Percentiles rank a stretch among this genome's conserved stretches.
These are phyloP conservation scores for Spiraea crenata DNA, from an alignment of 331 rosid species.

Conservation along the genomic window DNA sequence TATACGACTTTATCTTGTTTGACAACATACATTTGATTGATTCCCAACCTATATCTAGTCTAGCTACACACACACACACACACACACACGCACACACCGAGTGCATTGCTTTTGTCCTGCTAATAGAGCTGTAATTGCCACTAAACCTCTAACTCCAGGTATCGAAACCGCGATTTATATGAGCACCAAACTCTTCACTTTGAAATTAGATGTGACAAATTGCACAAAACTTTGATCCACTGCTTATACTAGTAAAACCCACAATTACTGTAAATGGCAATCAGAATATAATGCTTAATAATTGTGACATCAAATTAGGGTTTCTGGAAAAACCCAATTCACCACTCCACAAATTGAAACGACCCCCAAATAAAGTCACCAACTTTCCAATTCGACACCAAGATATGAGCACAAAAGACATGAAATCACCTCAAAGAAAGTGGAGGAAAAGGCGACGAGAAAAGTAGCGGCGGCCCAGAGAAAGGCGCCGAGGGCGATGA, in stretches of 20 bases:
- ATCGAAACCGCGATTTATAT: not conserved
- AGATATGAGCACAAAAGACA: not conserved
- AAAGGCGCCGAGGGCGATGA: conserved; percentile 81
- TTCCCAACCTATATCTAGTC: not conserved
- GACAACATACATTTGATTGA: not conserved
- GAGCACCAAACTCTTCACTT: not conserved
- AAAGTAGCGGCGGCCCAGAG: conserved; percentile 95
- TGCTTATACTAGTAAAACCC: not conserved
- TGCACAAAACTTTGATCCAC: not conserved
- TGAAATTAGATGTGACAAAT: too few relatives aligned
- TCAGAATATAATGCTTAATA: not conserved
- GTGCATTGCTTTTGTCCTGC: not conserved
- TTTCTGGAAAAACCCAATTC: not conserved
- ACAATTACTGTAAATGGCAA: not conserved
- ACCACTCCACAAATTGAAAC: not conserved
- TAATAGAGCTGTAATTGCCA: not conserved
- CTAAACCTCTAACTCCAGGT: not conserved
- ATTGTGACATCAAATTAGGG: not conserved
- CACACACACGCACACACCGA: not conserved
- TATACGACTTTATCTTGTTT: not conserved
- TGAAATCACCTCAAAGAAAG: conserved; percentile 61
- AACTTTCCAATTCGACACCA: not conserved
- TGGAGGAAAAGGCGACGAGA: conserved; percentile 83
- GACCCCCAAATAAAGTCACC: not conserved
- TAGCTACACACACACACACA: not conserved